Conservation (phyloP, 2,329 filamentous ascomycete genomes). For the Knufia petricola region DNA sequence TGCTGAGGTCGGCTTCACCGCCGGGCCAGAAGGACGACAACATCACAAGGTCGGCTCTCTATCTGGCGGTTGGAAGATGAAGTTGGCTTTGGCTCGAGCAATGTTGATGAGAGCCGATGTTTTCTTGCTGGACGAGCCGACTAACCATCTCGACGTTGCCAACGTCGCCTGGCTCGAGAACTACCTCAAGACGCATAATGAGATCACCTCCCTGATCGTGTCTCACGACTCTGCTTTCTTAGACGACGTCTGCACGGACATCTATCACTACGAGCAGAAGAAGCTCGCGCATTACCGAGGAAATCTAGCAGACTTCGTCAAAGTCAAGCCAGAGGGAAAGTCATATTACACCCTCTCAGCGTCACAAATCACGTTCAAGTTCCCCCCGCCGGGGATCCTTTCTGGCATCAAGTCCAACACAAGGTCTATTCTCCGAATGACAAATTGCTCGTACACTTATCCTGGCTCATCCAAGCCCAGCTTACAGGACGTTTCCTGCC, state of each 20-base stretch:
- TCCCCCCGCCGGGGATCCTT: constrained; percentile 88
- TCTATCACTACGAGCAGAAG: constrained; percentile 98
- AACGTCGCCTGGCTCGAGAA: constrained; percentile 95
- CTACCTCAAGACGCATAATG: constrained; percentile 89
- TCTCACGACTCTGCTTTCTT: constrained; percentile 97
- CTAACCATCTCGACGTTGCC: constrained; percentile 92
- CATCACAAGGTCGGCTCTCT: constrained; percentile 83
- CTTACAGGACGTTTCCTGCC: constrained; percentile 76
- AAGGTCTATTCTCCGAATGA: constrained; percentile 90
- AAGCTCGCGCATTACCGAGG: constrained; percentile 58
- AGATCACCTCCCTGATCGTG: constrained; percentile 95
- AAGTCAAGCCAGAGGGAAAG: constrained; percentile 85
- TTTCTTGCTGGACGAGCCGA: constrained; percentile 92
- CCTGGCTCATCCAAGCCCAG: constrained; percentile 81
- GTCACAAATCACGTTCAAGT: constrained; percentile 89
- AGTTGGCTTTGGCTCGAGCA: constrained; percentile 86
- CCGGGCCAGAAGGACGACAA: constrained; percentile 81
- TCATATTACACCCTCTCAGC: constrained; percentile 94
- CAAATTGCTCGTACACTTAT: constrained; percentile 83
- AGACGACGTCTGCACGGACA: constrained; percentile 94
- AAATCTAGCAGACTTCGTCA: constrained; percentile 60
- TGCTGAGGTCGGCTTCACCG: constrained; percentile 84
- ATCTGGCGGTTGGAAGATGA: constrained; percentile 99
- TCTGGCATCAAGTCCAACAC: constrained; percentile 93
- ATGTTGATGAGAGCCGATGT: constrained; percentile 98